Base-by-base conservation (phyloP, 1,139 yeast species). In the Blastobotrys ciferrii region DNA sequence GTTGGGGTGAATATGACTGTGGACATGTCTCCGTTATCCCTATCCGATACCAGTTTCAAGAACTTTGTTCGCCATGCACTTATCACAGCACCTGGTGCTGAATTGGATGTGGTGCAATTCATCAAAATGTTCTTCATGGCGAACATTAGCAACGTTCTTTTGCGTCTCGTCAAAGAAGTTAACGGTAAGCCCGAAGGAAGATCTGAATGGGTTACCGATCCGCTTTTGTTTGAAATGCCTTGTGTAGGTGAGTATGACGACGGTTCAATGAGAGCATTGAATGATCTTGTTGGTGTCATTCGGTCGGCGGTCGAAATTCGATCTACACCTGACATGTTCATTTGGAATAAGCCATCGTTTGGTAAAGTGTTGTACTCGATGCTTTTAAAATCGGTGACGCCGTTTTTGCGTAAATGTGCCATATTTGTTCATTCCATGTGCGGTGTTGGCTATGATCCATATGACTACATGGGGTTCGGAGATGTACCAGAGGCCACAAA, bases 351-450 rank as follows among this genome's bases (percentile, higher is more conserved):
- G 28, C 53, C 56, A 7, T 48, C 44, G 12, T 58, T 58, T 33
- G 45, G 48, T 13, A 50, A 63, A 36, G 69, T 77, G 0, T 57
- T 82, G 1, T 81, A 75, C 58, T 71, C 84, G 0, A 73, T 85
- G 78, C 49, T 84, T 39, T 63, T 77, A 13, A 81, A 81, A 59
- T 67, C 82, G 0, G 65, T 76, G 4, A 77, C 86, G 0, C 88
- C 91, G 13, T 86, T 84, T 56, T 69, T 87, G 53, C 75, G 96
- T 56, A 77, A 82, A 56, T 73, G 81, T 4, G 78, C 87, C 1
- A 77, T 88, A 3, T 78, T 78, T 55, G 73, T 82, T 0, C 75
- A 67, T 61, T 80, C 82, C 5, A 68, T 74, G 40, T 81, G 81
- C 65, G 84, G 88, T 1, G 74, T 78, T 38, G 68, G 71, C 12